Evolutionary conservation across 2,329 filamentous ascomycete genomes (phyloP).

Genomic region (Paecilomyces niveus): DNA sequence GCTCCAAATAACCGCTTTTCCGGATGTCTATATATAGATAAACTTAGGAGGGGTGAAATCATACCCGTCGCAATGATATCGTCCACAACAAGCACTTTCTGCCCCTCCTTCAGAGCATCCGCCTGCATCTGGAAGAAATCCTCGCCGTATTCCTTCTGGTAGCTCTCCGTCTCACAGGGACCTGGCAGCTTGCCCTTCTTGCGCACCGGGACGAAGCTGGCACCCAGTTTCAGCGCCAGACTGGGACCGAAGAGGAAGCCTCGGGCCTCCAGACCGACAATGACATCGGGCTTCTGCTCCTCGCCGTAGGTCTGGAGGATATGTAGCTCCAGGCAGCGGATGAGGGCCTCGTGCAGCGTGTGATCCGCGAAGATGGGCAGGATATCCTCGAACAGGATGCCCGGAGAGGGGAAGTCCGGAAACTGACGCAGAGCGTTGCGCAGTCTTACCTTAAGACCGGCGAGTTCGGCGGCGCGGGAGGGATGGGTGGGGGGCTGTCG

Average conservation of each 20-base stretch:
- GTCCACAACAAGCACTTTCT: constrained; percentile 89
- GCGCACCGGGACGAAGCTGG: constrained; percentile 84
- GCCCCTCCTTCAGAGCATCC: constrained; percentile 73
- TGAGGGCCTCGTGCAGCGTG: constrained; percentile 63
- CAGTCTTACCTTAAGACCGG: constrained; percentile 61
- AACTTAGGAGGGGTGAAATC: not conserved
- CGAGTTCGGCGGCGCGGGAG: constrained; percentile 47
- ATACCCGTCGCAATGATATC: constrained; percentile 97
- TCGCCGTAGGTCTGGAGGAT: constrained; percentile 57
- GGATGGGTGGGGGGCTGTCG: constrained; percentile 38
- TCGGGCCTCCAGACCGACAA: constrained; percentile 87
- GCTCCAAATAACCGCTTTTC: not conserved
- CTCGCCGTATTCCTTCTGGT: constrained; percentile 91
- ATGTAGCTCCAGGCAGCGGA: constrained; percentile 80
- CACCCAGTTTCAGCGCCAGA: constrained; percentile 73
- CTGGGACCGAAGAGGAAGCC: constrained; percentile 94
- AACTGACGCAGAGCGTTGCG: constrained; percentile 71
- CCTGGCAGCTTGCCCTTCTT: constrained; percentile 96
- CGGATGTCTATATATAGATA: not conserved
- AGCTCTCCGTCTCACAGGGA: constrained; percentile 74
- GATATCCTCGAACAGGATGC: constrained; percentile 97
- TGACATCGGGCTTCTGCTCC: constrained; percentile 67
- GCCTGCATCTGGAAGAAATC: constrained; percentile 96
- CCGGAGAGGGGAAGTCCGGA: constrained; percentile 83
- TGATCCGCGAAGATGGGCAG: constrained; percentile 87